Conservation (phyloP, 345 rosid species). For the Bruguiera gymnorhiza region DNA sequence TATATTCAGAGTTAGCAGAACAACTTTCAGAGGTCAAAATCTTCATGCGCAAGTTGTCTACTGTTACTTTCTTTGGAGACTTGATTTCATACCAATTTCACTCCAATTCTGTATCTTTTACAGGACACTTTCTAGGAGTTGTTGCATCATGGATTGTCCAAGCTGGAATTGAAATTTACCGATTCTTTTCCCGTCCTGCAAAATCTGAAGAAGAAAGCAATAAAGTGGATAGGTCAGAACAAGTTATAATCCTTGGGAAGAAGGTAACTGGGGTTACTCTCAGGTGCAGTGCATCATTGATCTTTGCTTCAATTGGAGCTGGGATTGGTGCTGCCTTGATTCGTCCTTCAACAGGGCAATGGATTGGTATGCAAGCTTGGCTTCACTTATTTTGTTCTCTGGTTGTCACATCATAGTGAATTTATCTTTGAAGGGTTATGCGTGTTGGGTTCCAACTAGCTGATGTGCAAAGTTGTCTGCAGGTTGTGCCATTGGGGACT, state of each 20-base stretch:
- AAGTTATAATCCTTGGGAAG: conserved; percentile 66
- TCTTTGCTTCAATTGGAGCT: conserved; percentile 90
- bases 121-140: conserved; percentile 80
- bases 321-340: conserved; percentile 70
- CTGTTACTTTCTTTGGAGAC: not conserved
- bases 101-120: conserved; percentile 5
- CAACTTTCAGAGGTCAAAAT: conserved; percentile 84
- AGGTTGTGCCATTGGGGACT: conserved; percentile 86
- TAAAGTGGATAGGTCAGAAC: conserved; percentile 33
- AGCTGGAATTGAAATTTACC: conserved; percentile 74
- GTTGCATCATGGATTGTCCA: conserved; percentile 91
- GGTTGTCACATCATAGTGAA: not conserved
- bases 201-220: conserved; percentile 42
- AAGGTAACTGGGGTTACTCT: conserved; percentile 61
- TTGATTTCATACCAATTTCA: not conserved
- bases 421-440: not conserved
- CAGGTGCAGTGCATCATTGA: conserved; percentile 69
- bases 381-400: not conserved
- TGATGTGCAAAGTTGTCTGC: conserved; percentile 10
- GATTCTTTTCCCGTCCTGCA: conserved; percentile 37
- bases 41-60: not conserved
- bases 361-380: conserved; percentile 68
- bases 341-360: conserved; percentile 83
- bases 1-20: conserved; percentile 65
- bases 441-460: not conserved